Base-by-base conservation (phyloP, 2,329 filamentous ascomycete genomes). In the Xylariaceae sp. region DNA sequence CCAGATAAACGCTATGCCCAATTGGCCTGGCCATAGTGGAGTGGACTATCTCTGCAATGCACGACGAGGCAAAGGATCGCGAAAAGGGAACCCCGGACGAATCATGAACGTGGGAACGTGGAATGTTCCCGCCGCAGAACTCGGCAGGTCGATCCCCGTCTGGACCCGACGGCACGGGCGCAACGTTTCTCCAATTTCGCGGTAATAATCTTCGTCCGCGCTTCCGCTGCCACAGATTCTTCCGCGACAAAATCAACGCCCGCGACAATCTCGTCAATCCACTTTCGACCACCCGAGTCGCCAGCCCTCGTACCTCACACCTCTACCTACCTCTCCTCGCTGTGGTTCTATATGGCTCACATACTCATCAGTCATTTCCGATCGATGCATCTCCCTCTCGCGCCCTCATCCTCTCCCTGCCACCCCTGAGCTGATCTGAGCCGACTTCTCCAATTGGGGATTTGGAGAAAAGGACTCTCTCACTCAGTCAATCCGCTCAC, bases 381-480 rank as follows among this genome's bases (percentile, higher is more conserved):
- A 38, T 10, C 34, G 10, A 14, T 38, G 4, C 34, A 14, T 10
- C 34, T 38, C 16, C 13, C 4, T 9, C 5, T 38, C 34, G 34
- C 16, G 34, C 16, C 16, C 13, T 38, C 34, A 16, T 9, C 16
- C 5, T 16, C 22, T 28, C 22, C 22, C 22, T 5, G 22, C 22
- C 22, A 28, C 7, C 22, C 22, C 22, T 28, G 22, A 28, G 22
- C 22, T 28, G 22, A 7, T 4, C 22, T 28, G 22, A 28, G 13
- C 34, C 5, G 34, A 9, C 16, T 38, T 38, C 34, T 38, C 34
- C 34, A 38, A 38, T 16, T 38, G 34, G 34, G 34, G 36, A 19
- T 53, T 56, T 53, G 51, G 33, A 47, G 53, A 48, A 50, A 53
- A 50, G 33, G 47, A n/a, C n/a, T n/a, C 55, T 48, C 45, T 46